These are phyloP conservation scores for Gloeopeniophorella convolvens DNA, from an alignment of 768 basidiomycete species.

Conservation along the genomic window DNA sequence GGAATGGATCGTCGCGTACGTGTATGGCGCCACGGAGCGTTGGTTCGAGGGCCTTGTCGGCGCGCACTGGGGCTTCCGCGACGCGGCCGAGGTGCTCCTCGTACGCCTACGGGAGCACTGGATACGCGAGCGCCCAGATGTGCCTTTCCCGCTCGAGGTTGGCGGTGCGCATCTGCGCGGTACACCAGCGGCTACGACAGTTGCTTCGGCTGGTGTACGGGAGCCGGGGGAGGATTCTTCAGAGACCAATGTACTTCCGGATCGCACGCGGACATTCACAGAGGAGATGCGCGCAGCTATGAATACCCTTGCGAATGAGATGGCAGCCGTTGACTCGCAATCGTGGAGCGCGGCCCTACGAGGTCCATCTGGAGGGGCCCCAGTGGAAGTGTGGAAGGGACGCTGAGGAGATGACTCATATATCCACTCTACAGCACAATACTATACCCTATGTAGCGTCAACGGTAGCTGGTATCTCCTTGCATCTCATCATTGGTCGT, in stretches of 20 bases:
- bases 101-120: conserved; percentile 24
- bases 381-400: neutral
- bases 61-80: conserved; percentile 26
- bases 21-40: conserved; percentile 27
- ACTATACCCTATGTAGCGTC: neutral
- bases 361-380: neutral
- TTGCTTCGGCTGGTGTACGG: neutral
- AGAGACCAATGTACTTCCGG: neutral
- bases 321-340: neutral
- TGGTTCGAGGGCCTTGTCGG: conserved; percentile 29
- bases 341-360: neutral
- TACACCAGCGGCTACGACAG: neutral
- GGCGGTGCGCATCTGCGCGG: conserved; percentile 7
- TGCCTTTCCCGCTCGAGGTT: conserved; percentile 20
- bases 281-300: conserved; percentile 16
- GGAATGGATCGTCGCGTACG: conserved; percentile 27
- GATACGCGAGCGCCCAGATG: conserved; percentile 24
- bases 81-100: conserved; percentile 24
- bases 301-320: conserved; percentile 8
- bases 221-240: neutral
- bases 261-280: conserved; percentile 8
- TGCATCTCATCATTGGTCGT: no score
- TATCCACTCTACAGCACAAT: neutral
- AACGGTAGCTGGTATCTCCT: neutral
- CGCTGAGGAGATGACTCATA: neutral